phyloP scores from a whole-genome alignment of 192 early-diverging fungal species.

The Funneliformis mosseae region DNA sequence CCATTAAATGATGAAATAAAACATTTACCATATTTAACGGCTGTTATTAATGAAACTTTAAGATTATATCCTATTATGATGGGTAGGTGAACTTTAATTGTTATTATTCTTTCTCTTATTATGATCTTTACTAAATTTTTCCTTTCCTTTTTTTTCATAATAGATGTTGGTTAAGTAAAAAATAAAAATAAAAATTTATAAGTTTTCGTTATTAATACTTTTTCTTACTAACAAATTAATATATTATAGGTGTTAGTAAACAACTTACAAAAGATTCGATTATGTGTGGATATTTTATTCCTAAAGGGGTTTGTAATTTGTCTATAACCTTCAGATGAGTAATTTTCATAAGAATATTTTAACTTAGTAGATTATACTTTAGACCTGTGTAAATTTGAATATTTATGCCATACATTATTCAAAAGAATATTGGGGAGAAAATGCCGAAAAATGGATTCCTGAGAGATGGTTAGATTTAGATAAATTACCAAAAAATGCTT shows the following conservation, averaged over 20 bases:
- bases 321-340: neutral
- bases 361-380: neutral
- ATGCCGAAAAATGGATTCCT: neutral
- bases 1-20: constrained; percentile 50
- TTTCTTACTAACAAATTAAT: neutral
- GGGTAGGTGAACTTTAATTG: neutral
- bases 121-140: neutral
- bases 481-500: constrained; percentile 4
- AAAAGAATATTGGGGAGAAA: constrained; percentile 14
- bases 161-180: constrained; percentile 1
- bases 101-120: neutral
- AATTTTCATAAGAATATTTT: too few relatives aligned
- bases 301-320: constrained; percentile 37
- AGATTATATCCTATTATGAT: constrained; percentile 49
- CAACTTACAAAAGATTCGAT: constrained; percentile 40
- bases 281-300: constrained; percentile 46
- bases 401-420: constrained; percentile 5
- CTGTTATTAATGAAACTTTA: constrained; percentile 58
- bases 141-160: neutral
- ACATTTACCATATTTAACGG: constrained; percentile 50
- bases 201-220: neutral
- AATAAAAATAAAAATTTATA: neutral
- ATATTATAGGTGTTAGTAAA: constrained; percentile 41
- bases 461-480: constrained; percentile 24
- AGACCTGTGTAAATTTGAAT: neutral